phyloP scores from a whole-genome alignment of 129 eudicot species.

The Escallonia herrerae region DNA sequence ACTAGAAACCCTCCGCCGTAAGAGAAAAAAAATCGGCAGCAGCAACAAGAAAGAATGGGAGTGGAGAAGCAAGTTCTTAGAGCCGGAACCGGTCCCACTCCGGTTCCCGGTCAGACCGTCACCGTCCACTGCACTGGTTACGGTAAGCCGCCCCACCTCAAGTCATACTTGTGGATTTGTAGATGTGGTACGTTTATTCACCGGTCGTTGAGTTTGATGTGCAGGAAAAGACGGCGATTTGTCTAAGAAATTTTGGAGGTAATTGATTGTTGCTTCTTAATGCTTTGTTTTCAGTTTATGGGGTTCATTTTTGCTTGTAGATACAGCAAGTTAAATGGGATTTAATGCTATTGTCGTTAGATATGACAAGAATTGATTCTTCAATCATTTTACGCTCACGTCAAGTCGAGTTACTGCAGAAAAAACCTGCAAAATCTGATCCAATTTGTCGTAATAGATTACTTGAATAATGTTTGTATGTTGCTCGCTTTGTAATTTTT shows the following conservation, averaged over 20 bases:
- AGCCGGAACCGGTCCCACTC: slow-evolving; percentile 83
- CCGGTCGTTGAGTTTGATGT: slow-evolving; percentile 2
- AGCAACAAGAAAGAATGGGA: slow-evolving; percentile 42
- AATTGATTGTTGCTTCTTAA: background rate
- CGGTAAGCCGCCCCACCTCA: slow-evolving; percentile 27
- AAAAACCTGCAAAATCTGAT: too few relatives aligned
- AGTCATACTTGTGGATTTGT: background rate
- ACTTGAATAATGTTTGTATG: too few relatives aligned
- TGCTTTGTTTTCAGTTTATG: background rate
- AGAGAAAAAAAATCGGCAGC: too few relatives aligned
- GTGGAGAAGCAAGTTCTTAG: slow-evolving; percentile 67
- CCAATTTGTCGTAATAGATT: too few relatives aligned
- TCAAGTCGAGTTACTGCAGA: too few relatives aligned
- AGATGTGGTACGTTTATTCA: background rate
- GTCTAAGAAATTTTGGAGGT: slow-evolving; percentile 83
- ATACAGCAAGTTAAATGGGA: too few relatives aligned
- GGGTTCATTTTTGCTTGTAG: background rate
- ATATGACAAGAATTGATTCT: too few relatives aligned
- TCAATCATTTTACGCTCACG: too few relatives aligned
- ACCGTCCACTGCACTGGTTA: slow-evolving; percentile 97
- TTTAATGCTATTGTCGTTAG: too few relatives aligned
- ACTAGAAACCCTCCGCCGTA: too few relatives aligned
- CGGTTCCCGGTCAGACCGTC: slow-evolving; percentile 68
- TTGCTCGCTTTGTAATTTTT: background rate
- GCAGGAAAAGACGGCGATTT: slow-evolving; percentile 77